Evolutionary conservation across 768 basidiomycete genomes (phyloP).

Genomic region (Tremella yokohamensis): DNA sequence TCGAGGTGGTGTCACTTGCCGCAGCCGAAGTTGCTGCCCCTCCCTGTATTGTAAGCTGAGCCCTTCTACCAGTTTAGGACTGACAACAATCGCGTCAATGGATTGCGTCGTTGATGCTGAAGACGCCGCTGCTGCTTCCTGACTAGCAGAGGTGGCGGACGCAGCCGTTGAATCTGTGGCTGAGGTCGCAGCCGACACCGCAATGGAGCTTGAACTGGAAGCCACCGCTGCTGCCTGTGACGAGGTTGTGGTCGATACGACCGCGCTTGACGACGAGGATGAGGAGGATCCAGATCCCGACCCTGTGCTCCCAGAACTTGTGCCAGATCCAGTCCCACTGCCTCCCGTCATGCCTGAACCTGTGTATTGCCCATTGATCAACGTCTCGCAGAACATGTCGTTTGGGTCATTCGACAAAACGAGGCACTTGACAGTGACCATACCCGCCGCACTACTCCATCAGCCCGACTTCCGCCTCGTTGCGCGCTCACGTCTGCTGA

Average conservation of each 20-base stretch:
- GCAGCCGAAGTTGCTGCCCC: too few relatives aligned
- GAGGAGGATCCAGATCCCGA: not conserved
- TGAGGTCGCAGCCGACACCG: not conserved
- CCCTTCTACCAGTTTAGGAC: not conserved
- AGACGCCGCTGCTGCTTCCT: too few relatives aligned
- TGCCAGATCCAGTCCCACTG: too few relatives aligned
- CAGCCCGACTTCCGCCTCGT: not conserved
- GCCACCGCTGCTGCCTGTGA: not conserved
- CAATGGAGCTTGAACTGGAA: not conserved
- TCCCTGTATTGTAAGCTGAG: too few relatives aligned
- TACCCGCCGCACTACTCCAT: constrained; percentile 16
- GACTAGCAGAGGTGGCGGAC: not conserved
- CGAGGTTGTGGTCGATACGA: not conserved
- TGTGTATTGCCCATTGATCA: constrained; percentile 13
- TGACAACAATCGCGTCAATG: not conserved
- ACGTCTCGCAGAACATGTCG: constrained; percentile 25
- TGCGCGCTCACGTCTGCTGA: constrained; percentile 6
- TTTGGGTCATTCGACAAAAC: constrained; percentile 23
- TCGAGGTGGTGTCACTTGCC: not conserved
- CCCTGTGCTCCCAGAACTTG: not conserved
- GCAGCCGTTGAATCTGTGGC: not conserved
- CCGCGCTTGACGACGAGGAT: constrained; percentile 3
- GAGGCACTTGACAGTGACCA: constrained; percentile 29
- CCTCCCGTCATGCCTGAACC: not conserved
- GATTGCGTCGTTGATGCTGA: not conserved